Evolutionary conservation across 352 stramenopile genomes (phyloP), one percentile per base, ranked within the genome.

Genomic region (Globisporangium paddicum): DNA sequence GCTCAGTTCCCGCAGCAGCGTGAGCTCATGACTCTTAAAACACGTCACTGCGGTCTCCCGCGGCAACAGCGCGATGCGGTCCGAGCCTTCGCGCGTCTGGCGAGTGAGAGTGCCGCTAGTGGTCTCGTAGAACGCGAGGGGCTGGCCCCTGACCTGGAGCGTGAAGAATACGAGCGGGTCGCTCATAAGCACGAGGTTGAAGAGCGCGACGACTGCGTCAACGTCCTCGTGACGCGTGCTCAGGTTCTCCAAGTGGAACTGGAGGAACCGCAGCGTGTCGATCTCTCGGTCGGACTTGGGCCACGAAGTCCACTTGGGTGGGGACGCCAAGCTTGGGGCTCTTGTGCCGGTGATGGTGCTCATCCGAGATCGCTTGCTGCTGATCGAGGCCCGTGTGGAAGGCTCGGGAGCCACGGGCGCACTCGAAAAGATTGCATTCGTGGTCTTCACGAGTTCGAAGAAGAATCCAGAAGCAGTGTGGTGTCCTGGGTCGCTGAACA

Each of bases 131-230:
- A 47, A 57, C 6, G 50, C 50, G 21, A 57, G 50, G 7, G 34
- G 34, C 23, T 57, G 19, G 48, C 30, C 30, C 9, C 23, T 5
- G 16, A 57, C 19, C 37, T 46, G 32, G 34, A 67, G 44, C 14
- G 46, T 52, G 41, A 71, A 52, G 42, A 67, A 77, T 26, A 72
- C 64, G 16, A 82, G 45, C 3, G 73, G 70, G 41, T 79, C 68
- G 30, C 70, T 82, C 70, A 82, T 66, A 6, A 77, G 19, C 13
- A 76, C 68, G 13, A 74, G 49, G 30, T 77, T 77, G 60, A 79
- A 69, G 35, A 79, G 68, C 1, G 72, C 67, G 10, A 73, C 53
- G 28, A 57, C 9, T 7, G 51, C 35, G 37, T 57, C 35, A 11
- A 57, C 21, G 14, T 57, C 35, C 6, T 40, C 32, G 26, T 57